These are phyloP conservation scores for Ministeria vibrans DNA, from an alignment of 78 protist species.

Conservation along the genomic window DNA sequence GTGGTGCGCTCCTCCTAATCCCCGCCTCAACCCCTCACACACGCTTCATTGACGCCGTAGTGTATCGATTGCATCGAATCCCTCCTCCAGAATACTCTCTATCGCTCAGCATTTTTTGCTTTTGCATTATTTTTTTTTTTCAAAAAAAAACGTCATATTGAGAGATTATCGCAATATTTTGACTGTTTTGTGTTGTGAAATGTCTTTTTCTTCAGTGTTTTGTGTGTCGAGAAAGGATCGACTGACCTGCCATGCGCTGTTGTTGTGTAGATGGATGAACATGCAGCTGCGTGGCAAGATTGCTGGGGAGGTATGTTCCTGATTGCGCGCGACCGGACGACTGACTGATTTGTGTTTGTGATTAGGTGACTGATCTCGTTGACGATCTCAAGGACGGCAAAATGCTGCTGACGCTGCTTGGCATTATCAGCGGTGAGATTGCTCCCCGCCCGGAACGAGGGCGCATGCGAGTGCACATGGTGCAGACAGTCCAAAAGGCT, in stretches of 20 bases:
- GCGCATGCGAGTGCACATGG: conserved; percentile 29
- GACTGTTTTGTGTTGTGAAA: not conserved
- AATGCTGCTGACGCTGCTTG: conserved; percentile 6
- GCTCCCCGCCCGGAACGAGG: conserved; percentile 21
- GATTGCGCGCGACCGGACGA: too few relatives aligned
- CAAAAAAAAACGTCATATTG: too few relatives aligned
- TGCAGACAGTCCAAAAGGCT: conserved; percentile 12
- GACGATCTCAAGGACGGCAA: not conserved
- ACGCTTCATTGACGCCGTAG: too few relatives aligned
- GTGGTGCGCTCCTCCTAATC: not conserved
- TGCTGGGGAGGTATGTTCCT: too few relatives aligned
- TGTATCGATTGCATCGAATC: too few relatives aligned
- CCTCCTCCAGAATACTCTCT: not conserved
- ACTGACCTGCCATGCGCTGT: not conserved
- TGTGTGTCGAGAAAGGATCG: not conserved
- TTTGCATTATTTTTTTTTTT: too few relatives aligned
- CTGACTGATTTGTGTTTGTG: too few relatives aligned
- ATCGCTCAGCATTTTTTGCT: not conserved
- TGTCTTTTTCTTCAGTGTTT: not conserved
- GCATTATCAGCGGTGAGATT: not conserved
- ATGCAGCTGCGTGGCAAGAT: not conserved
- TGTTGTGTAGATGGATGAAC: not conserved
- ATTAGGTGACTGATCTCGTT: not conserved
- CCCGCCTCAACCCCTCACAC: too few relatives aligned
- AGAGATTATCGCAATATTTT: not conserved